Conservation (phyloP, 495 filamentous ascomycete species). For the Trichoderma asperelloides region DNA sequence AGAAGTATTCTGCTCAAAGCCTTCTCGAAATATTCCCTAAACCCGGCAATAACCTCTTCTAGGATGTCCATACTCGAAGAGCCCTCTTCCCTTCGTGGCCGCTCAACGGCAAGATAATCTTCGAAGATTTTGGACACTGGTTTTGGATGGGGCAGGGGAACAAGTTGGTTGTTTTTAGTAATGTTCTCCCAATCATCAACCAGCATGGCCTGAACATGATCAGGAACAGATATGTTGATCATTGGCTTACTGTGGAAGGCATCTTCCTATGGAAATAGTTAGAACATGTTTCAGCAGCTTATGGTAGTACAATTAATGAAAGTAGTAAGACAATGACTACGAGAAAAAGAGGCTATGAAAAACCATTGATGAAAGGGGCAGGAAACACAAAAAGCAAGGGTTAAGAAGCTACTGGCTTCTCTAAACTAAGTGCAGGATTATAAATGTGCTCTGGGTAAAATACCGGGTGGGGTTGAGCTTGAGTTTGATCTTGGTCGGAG, state of each 20-base stretch:
- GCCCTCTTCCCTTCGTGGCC: constrained; percentile 51
- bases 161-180: constrained; percentile 84
- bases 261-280: constrained; percentile 59
- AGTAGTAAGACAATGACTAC: not conserved
- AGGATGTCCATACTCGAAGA: constrained; percentile 73
- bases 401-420: not conserved
- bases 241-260: constrained; percentile 68
- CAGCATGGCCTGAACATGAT: constrained; percentile 77
- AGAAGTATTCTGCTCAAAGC: constrained; percentile 77
- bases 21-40: constrained; percentile 88
- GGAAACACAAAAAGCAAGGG: not conserved
- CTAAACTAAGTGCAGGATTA: not conserved
- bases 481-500: not conserved
- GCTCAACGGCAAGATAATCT: constrained; percentile 64
- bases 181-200: constrained; percentile 99
- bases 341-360: constrained; percentile 15
- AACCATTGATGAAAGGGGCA: not conserved
- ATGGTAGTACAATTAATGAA: too few species aligned
- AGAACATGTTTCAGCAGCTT: constrained; percentile 12
- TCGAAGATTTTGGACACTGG: constrained; percentile 70
- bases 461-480: not conserved
- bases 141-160: constrained; percentile 66
- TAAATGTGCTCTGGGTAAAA: too few species aligned
- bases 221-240: constrained; percentile 72
- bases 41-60: constrained; percentile 73